Evolutionary conservation across 208 protist species (phyloP).

Genomic region (Wallacemonas collosoma): DNA sequence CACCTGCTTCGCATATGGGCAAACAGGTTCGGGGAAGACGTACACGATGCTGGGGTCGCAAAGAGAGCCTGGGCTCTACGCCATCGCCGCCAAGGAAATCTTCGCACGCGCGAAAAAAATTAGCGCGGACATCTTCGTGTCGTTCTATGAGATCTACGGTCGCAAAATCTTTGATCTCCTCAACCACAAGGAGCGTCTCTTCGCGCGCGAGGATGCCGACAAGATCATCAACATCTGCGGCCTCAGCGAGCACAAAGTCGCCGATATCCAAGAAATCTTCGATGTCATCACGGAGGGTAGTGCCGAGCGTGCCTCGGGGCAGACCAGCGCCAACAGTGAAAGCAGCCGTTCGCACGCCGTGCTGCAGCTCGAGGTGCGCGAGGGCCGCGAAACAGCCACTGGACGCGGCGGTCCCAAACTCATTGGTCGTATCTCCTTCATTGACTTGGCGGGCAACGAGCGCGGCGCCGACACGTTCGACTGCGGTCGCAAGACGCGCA

Average conservation of each 20-base stretch:
- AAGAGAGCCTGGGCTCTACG: conserved; percentile 92
- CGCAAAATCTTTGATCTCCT: conserved; percentile 97
- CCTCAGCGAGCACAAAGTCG: conserved; percentile 88
- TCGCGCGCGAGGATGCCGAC: conserved; percentile 93
- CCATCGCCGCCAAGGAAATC: conserved; percentile 94
- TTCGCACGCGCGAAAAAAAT: conserved; percentile 76
- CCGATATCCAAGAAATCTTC: conserved; percentile 87
- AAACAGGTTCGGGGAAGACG: conserved; percentile 97
- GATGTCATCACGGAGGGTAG: conserved; percentile 91
- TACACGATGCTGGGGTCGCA: conserved; percentile 92
- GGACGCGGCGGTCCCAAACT: conserved; percentile 48
- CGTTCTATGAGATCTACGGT: conserved; percentile 98
- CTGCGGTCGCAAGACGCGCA: conserved; percentile 94
- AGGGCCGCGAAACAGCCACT: conserved; percentile 33
- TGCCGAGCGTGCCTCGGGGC: conserved; percentile 81
- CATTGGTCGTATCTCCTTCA: conserved; percentile 97
- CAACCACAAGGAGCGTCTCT: conserved; percentile 92
- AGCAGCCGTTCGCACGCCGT: conserved; percentile 94
- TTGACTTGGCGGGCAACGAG: conserved; percentile 99
- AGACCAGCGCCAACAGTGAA: conserved; percentile 92
- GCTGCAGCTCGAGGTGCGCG: conserved; percentile 84
- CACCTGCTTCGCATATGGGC: conserved; percentile 98
- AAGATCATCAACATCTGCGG: conserved; percentile 96
- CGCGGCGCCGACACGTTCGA: conserved; percentile 95
- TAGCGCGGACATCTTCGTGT: conserved; percentile 76